A percentile compares a stretch with the other conserved stretches of the same genome.
These are phyloP conservation scores for Jaltomata sinuosa DNA, from an alignment of 257 asterid species.

Conservation along the genomic window DNA sequence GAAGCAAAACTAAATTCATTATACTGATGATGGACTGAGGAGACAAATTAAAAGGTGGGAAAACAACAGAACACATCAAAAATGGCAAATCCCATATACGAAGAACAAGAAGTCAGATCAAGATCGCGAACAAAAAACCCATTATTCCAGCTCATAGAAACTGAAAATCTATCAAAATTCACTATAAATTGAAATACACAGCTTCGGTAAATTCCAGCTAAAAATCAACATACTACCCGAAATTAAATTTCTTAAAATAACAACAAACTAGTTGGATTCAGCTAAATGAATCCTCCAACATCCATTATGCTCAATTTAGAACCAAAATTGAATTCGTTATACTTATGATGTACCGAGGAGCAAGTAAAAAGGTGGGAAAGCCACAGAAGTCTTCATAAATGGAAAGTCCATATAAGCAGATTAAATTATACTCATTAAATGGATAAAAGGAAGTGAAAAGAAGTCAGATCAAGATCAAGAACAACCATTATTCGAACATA, in stretches of 20 bases:
- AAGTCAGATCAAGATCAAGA: slow-evolving; percentile 59
- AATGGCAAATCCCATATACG: not conserved
- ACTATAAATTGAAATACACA: not conserved
- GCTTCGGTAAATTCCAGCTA: not conserved
- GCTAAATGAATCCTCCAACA: not conserved
- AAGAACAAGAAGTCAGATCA: slow-evolving; percentile 27
- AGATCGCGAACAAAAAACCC: slow-evolving; percentile 52
- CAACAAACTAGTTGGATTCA: not conserved
- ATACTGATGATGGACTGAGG: not conserved
- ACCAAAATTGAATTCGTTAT: not conserved
- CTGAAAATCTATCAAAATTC: not conserved
- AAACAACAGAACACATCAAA: not conserved
- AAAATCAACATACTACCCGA: not conserved
- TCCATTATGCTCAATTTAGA: not conserved
- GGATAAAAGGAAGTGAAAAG: no score
- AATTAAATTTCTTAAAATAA: not conserved
- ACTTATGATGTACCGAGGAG: not conserved
- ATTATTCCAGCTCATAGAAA: slow-evolving; percentile 32
- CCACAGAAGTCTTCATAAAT: not conserved
- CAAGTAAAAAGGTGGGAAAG: not conserved
- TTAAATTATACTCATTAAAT: no score
- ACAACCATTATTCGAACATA: slow-evolving; percentile 49
- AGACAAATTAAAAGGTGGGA: not conserved
- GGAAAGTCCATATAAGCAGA: not conserved
- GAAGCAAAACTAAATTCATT: not conserved